phyloP scores from a whole-genome alignment of 2,329 filamentous ascomycete species.

The Colletotrichum magnum region DNA sequence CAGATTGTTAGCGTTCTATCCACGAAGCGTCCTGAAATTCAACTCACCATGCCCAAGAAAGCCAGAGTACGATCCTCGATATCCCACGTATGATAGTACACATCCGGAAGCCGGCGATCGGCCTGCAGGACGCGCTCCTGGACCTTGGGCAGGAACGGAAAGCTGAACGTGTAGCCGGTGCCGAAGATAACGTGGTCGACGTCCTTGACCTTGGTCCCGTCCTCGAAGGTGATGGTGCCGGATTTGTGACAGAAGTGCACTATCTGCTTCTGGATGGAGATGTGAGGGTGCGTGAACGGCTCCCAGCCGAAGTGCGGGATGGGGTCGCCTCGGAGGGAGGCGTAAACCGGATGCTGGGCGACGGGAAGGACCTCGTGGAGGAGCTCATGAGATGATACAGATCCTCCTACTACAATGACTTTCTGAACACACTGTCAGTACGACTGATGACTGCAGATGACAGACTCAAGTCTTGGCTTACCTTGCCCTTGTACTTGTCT shows the following conservation, averaged over 20 bases:
- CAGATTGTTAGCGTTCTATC: background rate
- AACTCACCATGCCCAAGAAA: slow-evolving; percentile 53
- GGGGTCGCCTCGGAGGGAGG: slow-evolving; percentile 62
- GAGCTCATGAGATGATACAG: slow-evolving; percentile 71
- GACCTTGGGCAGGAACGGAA: slow-evolving; percentile 67
- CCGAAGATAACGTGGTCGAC: slow-evolving; percentile 72
- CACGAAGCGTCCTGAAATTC: background rate
- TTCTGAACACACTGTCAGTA: slow-evolving; percentile 49
- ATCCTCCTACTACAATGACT: slow-evolving; percentile 70
- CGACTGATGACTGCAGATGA: background rate
- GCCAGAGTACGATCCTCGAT: slow-evolving; percentile 52
- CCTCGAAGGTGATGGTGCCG: slow-evolving; percentile 63
- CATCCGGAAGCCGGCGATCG: slow-evolving; percentile 50
- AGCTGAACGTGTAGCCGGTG: slow-evolving; percentile 71
- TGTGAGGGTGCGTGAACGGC: slow-evolving; percentile 69
- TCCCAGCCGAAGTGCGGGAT: slow-evolving; percentile 68
- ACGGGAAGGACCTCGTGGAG: slow-evolving; percentile 64
- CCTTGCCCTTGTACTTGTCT: slow-evolving; percentile 44
- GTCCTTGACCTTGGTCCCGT: slow-evolving; percentile 61
- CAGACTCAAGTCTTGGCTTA: background rate
- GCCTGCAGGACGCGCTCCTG: slow-evolving; percentile 57
- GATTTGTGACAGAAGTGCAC: slow-evolving; percentile 51
- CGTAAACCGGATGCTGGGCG: slow-evolving; percentile 62
- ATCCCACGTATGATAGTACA: slow-evolving; percentile 54
- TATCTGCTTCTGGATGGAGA: slow-evolving; percentile 60